A percentile compares a stretch with the other conserved stretches of the same genome.
Conservation (phyloP, 305 asterid genomes). For the Salvia sclarea region DNA sequence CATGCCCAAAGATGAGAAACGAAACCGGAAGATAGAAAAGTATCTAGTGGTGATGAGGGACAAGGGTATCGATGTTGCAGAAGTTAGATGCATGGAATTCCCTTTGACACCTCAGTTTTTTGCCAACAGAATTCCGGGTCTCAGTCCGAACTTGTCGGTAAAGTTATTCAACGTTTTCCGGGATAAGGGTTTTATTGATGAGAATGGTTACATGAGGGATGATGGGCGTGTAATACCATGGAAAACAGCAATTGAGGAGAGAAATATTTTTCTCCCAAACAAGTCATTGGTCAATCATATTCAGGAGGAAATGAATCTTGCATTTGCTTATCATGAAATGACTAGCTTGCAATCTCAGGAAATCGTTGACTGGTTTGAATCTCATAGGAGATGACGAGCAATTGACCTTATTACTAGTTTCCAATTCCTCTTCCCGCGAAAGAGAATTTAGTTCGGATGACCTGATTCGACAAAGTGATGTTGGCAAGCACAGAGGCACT, state of each 20-base stretch:
- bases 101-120: slow-evolving; percentile 64
- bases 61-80: slow-evolving; percentile 66
- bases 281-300: slow-evolving; percentile 63
- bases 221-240: slow-evolving; percentile 82
- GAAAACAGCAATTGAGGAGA: slow-evolving; percentile 66
- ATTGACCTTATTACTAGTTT: slow-evolving; percentile 11
- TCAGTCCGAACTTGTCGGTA: slow-evolving; percentile 49
- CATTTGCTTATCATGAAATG: slow-evolving; percentile 95
- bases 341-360: slow-evolving; percentile 80
- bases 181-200: slow-evolving; percentile 67
- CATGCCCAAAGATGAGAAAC: slow-evolving; percentile 89
- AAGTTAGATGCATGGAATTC: slow-evolving; percentile 72
- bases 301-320: slow-evolving; percentile 98
- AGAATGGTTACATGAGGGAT: slow-evolving; percentile 77
- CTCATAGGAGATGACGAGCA: slow-evolving; percentile 55
- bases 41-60: slow-evolving; percentile 54
- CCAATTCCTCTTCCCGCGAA: slow-evolving; percentile 13
- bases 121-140: slow-evolving; percentile 65
- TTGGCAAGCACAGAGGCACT: not conserved
- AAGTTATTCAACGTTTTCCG: slow-evolving; percentile 51
- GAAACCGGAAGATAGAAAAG: slow-evolving; percentile 58
- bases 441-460: slow-evolving; percentile 20
- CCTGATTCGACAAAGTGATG: slow-evolving; percentile 16
- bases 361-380: slow-evolving; percentile 82
- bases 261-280: slow-evolving; percentile 52